Evolutionary conservation across 495 filamentous ascomycete genomes (phyloP), one percentile per base, ranked within the genome.

Genomic region (Aspergillus campestris): DNA sequence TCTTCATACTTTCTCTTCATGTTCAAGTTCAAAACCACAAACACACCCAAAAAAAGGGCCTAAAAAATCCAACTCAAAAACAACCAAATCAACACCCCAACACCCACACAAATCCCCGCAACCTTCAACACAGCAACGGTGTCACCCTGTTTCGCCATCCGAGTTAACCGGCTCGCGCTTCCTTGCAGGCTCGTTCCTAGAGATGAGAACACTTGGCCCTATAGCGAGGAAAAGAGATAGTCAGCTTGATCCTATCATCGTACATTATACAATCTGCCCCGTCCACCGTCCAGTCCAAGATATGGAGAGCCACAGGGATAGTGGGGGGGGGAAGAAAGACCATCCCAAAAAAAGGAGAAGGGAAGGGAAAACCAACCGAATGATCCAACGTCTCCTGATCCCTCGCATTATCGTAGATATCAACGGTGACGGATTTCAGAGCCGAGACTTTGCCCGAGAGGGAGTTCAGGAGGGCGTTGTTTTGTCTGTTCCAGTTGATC

Each of bases 331-430:
- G 27, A 8, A 10, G 32, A 34, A 29, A 33, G 37, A 31, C n/a
- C 6, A 32, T n/a, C n/a, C n/a, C 1, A 32, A 37, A 41, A 40
- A 2, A 44, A 28, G 37, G 14, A 12, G 18, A 24, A 34, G 34
- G 31, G 44, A 50, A 4, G 18, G 42, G 24, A 1, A 14, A 41
- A 67, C 79, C 12, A 78, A 94, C 89, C 35, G 86, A 87, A 54
- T 79, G 76, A 62, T 97, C 89, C 47, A 98, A 86, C 27, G 92
- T 75, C 42, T 83, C 79, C 57, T 95, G 90, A 56, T 84, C 79
- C 33, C 87, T 77, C 33, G 92, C 92, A 59, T 89, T 86, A 68
- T 96, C 89, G 70, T 96, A 94, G 61, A 98, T 98, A 69, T 97
- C 87, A 36, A 96, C 81, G n/a, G 92, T 98, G n/a, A 98, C 89